Base-by-base conservation (phyloP, 2,329 filamentous ascomycete genomes). In the Hypoxylon sp. region DNA sequence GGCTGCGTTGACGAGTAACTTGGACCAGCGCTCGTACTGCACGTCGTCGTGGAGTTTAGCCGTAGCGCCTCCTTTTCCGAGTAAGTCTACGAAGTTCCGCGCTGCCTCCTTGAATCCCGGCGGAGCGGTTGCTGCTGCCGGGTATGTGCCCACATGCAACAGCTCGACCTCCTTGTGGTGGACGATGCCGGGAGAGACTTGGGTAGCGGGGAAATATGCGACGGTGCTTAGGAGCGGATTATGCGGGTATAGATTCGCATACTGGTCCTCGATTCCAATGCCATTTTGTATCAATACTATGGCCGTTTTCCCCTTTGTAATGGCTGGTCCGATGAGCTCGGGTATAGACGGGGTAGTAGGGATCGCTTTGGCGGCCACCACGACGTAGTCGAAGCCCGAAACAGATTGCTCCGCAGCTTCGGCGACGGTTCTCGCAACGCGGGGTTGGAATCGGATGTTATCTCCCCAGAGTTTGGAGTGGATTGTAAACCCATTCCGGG, bases 281-380 rank as follows among this genome's bases (percentile, higher is more conserved):
- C 81, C 81, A 57, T 84, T 84, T 59, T 84, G 81, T 21, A 82
- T 68, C 5, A 84, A 72, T n/a, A 79, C 78, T 30, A 84, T 76
- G 4, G 73, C 70, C 0, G 79, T 83, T 9, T 23, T 51, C 6
- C 44, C 57, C 9, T 52, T 40, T 11, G 53, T 48, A 7, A 69
- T 55, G 2, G 63, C 67, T 1, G 67, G 67, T n/a, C 31, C 41
- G 51, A 69, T 61, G 29, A 67, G 35, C 44, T 66, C 62, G 4
- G 66, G 60, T 8, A 52, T 60, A 3, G 65, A 63, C 2, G 66
- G 65, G 2, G 6, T 49, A 2, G 61, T 61, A 8, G 57, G 63
- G 3, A 68, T 29, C 2, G 63, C 62, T 48, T 69, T 69, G 13
- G 60, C 34, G 17, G 62, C 55, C 8, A 69, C 51, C 30, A 69